Base-by-base conservation (phyloP, 2,329 filamentous ascomycete genomes). In the Neurospora sp. region DNA sequence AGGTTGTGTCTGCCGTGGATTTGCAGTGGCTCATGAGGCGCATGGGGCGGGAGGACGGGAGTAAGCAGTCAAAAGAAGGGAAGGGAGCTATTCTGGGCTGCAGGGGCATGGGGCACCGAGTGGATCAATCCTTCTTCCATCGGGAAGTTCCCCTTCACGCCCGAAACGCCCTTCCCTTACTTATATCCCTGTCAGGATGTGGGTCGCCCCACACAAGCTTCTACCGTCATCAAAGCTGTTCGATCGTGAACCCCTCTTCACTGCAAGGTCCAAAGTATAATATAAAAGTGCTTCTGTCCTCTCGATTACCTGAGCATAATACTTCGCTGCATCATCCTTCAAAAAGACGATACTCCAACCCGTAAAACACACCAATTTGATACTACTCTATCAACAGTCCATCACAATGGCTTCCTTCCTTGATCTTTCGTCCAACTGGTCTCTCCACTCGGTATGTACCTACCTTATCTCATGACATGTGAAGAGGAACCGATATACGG, bases 361-460 rank as follows among this genome's bases (percentile, higher is more conserved):
- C 6, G 11, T 11, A 39, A 23, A 12, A 52, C 5, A 52, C 43
- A 3, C 11, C 43, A 6, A 23, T 52, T 12, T 10, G 11, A 23
- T 11, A 52, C 6, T 6, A 52, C 43, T 23, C n/a, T n/a, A 12
- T 23, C 19, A 6, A 11, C 4, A 39, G 15, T 38, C n/a, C 5
- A 67, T 33, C 57, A 74, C 43, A 38, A 76, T 76, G 74, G 73
- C 67, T 10, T 69, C 72, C 57, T 36, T 76, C n/a, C 46, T 77
- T 39, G 74, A 75, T 65, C 68, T 77, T 36, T 72, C 71, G 71
- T 69, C 71, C 65, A 75, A 76, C 57, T 72, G 75, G 67, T 76
- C 76, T 4, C 76, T 75, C 66, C 77, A 77, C 70, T 73, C 76
- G 15, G 76, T 77, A 71, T 33, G 72, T 52, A 23, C 8, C 17